These are phyloP conservation scores for Oxyria digyna DNA, from an alignment of 148 eudicot genomes.

Conservation along the genomic window DNA sequence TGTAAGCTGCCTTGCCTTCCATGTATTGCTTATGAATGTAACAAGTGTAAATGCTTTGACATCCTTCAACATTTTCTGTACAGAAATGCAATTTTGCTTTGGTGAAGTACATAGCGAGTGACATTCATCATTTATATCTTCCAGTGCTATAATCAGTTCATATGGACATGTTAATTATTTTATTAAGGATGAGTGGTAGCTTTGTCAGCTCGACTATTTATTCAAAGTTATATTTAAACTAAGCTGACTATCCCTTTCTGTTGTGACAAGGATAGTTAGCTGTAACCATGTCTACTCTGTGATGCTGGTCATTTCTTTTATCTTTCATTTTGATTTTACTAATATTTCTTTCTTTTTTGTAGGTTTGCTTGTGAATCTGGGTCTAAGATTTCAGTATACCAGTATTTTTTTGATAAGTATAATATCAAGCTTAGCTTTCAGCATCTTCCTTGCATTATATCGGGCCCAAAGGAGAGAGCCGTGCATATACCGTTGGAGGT, in stretches of 20 bases:
- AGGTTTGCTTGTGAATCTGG: slow-evolving; percentile 8
- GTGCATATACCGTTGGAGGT: slow-evolving; percentile 84
- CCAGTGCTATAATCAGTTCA: neutral
- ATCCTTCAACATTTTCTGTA: neutral
- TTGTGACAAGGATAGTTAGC: neutral
- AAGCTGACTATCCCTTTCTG: neutral
- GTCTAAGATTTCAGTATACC: slow-evolving; percentile 27
- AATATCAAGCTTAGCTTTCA: slow-evolving; percentile 22
- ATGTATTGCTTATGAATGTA: neutral
- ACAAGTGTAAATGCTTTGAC: neutral
- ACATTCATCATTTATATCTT: neutral
- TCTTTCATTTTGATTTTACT: neutral
- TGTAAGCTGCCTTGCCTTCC: slow-evolving; percentile 22
- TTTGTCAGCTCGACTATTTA: neutral
- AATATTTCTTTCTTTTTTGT: neutral
- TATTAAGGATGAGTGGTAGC: neutral
- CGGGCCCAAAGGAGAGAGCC: slow-evolving; percentile 44
- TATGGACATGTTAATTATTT: neutral
- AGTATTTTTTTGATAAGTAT: slow-evolving; percentile 44
- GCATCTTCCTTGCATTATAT: slow-evolving; percentile 50
- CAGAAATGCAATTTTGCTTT: neutral
- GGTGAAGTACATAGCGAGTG: neutral
- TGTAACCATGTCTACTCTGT: neutral
- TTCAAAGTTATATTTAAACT: neutral
- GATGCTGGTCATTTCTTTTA: neutral